Percentiles rank a stretch among this genome's conserved stretches.
Conservation (phyloP, 2,329 filamentous ascomycete genomes). For the Hirsutella minnesotensis region DNA sequence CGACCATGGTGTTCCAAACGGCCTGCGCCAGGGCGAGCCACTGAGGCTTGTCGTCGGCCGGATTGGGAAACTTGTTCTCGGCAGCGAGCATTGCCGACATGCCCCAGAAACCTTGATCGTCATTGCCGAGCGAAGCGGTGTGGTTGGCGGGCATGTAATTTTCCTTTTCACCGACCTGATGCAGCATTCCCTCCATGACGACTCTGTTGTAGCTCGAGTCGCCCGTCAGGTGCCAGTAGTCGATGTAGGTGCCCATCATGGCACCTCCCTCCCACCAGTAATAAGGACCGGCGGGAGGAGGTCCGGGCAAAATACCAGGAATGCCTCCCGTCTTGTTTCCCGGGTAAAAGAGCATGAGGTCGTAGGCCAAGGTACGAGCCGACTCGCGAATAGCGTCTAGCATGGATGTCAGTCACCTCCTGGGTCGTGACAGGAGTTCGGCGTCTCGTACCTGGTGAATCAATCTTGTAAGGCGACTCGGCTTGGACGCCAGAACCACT, state of each 20-base stretch:
- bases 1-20: constrained; percentile 52
- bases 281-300: constrained; percentile 38
- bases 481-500: constrained; percentile 10
- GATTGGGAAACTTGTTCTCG: constrained; percentile 51
- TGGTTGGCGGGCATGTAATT: constrained; percentile 51
- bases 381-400: constrained; percentile 34
- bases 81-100: constrained; percentile 56
- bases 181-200: constrained; percentile 42
- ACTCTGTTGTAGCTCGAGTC: constrained; percentile 51
- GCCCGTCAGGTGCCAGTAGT: constrained; percentile 59
- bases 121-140: constrained; percentile 50
- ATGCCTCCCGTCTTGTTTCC: constrained; percentile 38
- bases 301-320: constrained; percentile 45
- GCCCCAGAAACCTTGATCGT: constrained; percentile 62
- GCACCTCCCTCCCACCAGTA: constrained; percentile 68
- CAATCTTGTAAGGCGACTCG: constrained; percentile 14
- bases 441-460: constrained; percentile 14
- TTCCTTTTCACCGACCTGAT: constrained; percentile 42
- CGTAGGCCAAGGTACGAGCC: constrained; percentile 35
- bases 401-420: not conserved
- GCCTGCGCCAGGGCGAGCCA: constrained; percentile 58
- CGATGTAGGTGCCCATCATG: constrained; percentile 56
- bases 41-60: constrained; percentile 37
- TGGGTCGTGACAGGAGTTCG: not conserved
- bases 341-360: constrained; percentile 38